Evolutionary conservation across 2,329 filamentous ascomycete species (phyloP), one percentile per base, ranked within the genome.

Genomic region (Aspergillus spinulosporus): DNA sequence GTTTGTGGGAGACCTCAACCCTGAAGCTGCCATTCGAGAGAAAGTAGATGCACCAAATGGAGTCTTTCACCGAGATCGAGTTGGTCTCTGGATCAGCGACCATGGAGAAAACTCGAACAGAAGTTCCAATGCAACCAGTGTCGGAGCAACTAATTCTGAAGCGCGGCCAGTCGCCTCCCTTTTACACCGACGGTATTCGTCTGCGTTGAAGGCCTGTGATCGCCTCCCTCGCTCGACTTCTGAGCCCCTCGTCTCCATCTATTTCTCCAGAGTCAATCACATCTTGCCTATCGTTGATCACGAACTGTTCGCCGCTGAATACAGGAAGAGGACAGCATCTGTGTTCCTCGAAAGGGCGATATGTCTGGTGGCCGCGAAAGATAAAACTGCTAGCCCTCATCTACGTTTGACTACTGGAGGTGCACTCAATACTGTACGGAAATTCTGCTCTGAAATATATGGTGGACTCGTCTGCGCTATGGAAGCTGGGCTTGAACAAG

Each of bases 1-100:
- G 14, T 76, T 76, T 48, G 73, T 76, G 21, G 73, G 74, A 31
- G 72, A 76, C 51, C 63, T 74, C 2, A 76, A 75, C 51, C 74
- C 74, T 5, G 74, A 76, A 62, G 70, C 74, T 32, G 63, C 74
- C 4, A 71, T 76, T 53, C 65, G 68, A 14, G 72, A 73, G 50
- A 65, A 61, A 46, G 45, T 73, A 9, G 59, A 69, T 44, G 66
- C 61, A 21, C 43, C 65, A 5, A 56, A 54, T 21, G 61, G 61
- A 6, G 67, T 51, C 45, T 65, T 66, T 44, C 58, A 67, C 47
- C 62, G 68, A 14, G 66, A 68, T 59, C 67, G 62, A 7, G 61
- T 73, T 48, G 70, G 70, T 9, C 62, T 73, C 31, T 72, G 69
- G 69, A 67, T 73, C 44, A 69, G 61, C 43, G 64, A 69, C 46